A percentile compares a stretch with the other conserved stretches of the same genome.
These are phyloP conservation scores for Beta corolliflora DNA, from an alignment of 179 eudicot genomes.

Conservation along the genomic window DNA sequence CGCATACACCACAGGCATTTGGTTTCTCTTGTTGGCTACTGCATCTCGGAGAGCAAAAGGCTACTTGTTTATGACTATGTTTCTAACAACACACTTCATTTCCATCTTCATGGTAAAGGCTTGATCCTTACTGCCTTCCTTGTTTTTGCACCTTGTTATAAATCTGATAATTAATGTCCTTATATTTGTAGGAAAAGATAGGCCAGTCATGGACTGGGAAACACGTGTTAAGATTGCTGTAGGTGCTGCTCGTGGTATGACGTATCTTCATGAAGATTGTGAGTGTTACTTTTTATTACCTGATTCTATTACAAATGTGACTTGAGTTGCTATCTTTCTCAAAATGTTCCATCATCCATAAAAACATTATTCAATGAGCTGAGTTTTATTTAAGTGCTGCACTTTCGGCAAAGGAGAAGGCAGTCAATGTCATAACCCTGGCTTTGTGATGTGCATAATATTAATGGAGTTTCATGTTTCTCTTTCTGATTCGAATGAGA, in stretches of 20 bases:
- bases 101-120: slow-evolving; percentile 79
- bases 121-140: slow-evolving; percentile 13
- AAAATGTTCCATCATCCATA: slow-evolving; percentile 6
- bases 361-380: slow-evolving; percentile 1
- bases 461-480: too few relatives aligned
- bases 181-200: slow-evolving; percentile 51
- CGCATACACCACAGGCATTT: slow-evolving; percentile 92
- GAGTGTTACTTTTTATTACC: slow-evolving; percentile 30
- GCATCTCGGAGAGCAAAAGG: slow-evolving; percentile 68
- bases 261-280: slow-evolving; percentile 99
- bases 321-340: background rate
- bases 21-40: slow-evolving; percentile 91
- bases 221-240: slow-evolving; percentile 73
- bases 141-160: background rate
- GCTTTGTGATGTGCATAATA: background rate
- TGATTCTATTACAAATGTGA: background rate
- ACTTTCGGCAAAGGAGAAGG: background rate
- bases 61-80: slow-evolving; percentile 88
- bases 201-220: slow-evolving; percentile 74
- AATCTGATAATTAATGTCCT: background rate
- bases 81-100: slow-evolving; percentile 78
- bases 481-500: too few relatives aligned
- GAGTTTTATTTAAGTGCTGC: background rate
- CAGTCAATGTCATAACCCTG: background rate
- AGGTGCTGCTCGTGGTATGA: slow-evolving; percentile 94